These are phyloP conservation scores for Globisporangium camurandrum DNA, from an alignment of 352 stramenopile genomes.

Conservation along the genomic window DNA sequence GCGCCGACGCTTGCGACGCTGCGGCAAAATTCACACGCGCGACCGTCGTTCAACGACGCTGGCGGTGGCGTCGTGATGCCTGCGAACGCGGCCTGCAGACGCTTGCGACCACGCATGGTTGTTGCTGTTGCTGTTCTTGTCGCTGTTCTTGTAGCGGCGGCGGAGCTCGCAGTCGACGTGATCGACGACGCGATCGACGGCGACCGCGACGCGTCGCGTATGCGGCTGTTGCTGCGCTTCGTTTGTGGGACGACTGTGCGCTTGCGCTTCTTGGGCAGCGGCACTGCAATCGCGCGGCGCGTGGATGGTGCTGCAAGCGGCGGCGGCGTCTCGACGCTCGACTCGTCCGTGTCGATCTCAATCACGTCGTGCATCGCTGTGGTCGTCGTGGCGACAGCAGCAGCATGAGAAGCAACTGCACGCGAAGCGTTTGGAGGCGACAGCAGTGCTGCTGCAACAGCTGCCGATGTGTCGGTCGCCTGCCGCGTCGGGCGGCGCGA, in stretches of 20 bases:
- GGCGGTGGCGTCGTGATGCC: conserved; percentile 1
- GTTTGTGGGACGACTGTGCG: background rate
- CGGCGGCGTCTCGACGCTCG: conserved; percentile 4
- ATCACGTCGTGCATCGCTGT: conserved; percentile 2
- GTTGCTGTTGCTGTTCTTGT: too few species aligned
- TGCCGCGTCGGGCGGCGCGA: too few species aligned
- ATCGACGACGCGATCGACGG: background rate
- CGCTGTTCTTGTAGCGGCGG: too few species aligned
- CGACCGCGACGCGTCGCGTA: background rate
- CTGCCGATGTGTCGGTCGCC: background rate
- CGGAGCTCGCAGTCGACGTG: background rate
- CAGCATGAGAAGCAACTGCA: background rate
- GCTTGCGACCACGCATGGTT: background rate
- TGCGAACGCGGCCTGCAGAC: background rate
- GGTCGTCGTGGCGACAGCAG: background rate
- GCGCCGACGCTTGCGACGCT: conserved; percentile 23
- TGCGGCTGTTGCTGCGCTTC: background rate
- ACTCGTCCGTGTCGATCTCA: conserved; percentile 10
- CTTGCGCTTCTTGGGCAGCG: conserved; percentile 9
- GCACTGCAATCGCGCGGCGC: background rate
- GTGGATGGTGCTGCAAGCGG: background rate
- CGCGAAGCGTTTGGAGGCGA: background rate
- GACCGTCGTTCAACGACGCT: background rate
- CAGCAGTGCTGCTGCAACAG: background rate
- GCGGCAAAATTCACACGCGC: conserved; percentile 39